Percentiles rank a stretch among this genome's conserved stretches.
phyloP scores from a whole-genome alignment of 169 alveolate species.

The Perkinsus marinus region DNA sequence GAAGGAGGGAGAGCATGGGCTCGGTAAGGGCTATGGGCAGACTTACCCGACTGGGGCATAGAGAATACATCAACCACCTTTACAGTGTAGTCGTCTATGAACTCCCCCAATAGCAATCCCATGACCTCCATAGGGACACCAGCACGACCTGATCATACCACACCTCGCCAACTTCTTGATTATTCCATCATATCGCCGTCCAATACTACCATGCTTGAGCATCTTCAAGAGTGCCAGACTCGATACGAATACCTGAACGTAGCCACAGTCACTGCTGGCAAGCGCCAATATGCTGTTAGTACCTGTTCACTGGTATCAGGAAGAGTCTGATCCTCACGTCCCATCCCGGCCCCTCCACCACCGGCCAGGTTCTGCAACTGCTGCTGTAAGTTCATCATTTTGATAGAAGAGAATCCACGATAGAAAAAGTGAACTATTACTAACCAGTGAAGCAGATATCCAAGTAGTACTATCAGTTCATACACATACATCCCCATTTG shows the following conservation, averaged over 20 bases:
- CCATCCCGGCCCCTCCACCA: not conserved
- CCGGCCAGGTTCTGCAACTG: not conserved
- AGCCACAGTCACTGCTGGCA: not conserved
- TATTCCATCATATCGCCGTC: not conserved
- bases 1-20: not conserved
- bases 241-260: constrained; percentile 76
- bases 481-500: too few relatives aligned
- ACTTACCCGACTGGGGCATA: constrained; percentile 96
- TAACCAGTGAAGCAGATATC: too few relatives aligned
- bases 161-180: not conserved
- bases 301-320: not conserved
- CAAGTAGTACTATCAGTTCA: too few relatives aligned
- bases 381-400: not conserved
- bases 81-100: constrained; percentile 97
- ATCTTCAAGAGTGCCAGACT: constrained; percentile 90
- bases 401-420: not conserved
- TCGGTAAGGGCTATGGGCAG: constrained; percentile 3
- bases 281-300: not conserved
- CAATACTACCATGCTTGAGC: constrained; percentile 94
- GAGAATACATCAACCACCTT: constrained; percentile 98
- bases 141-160: constrained; percentile 49
- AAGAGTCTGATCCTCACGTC: not conserved
- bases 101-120: constrained; percentile 99
- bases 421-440: not conserved
- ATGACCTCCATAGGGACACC: constrained; percentile 99